Conservation (phyloP, 2,329 filamentous ascomycete species). For the Bisporella sp. region DNA sequence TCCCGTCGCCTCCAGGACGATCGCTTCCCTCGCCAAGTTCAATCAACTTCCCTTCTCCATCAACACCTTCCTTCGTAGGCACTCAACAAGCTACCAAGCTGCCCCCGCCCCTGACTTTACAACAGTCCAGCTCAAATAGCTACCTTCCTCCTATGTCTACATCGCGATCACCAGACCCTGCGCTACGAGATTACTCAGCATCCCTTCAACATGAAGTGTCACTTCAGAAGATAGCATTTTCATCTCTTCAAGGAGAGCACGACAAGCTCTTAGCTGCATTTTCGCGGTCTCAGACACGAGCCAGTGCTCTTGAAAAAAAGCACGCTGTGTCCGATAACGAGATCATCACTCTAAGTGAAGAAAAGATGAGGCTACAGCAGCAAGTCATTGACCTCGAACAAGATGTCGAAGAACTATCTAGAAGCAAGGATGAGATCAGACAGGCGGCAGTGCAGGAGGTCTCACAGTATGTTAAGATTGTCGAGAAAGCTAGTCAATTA, state of each 20-base stretch:
- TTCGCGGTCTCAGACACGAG: conserved; percentile 41
- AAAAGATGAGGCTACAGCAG: conserved; percentile 40
- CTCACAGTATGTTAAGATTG: conserved; percentile 27
- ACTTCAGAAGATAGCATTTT: conserved; percentile 43
- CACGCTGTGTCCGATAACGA: conserved; percentile 42
- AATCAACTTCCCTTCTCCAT: conserved; percentile 22
- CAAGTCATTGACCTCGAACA: conserved; percentile 40
- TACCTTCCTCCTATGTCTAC: conserved; percentile 20
- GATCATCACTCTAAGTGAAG: conserved; percentile 42
- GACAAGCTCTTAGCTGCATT: conserved; percentile 44
- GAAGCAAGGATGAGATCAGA: conserved; percentile 38
- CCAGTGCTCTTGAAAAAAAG: conserved; percentile 43
- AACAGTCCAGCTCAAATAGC: conserved; percentile 10
- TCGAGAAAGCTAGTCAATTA: conserved; percentile 24
- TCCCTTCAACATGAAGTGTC: conserved; percentile 45
- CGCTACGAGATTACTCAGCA: conserved; percentile 23
- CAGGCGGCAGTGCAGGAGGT: conserved; percentile 26
- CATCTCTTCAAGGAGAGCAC: conserved; percentile 47
- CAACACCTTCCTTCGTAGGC: conserved; percentile 16
- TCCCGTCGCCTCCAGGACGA: conserved; percentile 25
- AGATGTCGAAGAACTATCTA: conserved; percentile 40
- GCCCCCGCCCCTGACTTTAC: conserved; percentile 13
- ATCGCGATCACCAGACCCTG: conserved; percentile 17
- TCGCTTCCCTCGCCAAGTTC: conserved; percentile 24
- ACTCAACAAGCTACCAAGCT: conserved; percentile 12